Percentiles rank a stretch among this genome's conserved stretches.
Conservation (phyloP, 2,329 filamentous ascomycete species). For the Aspergillus amoenus region DNA sequence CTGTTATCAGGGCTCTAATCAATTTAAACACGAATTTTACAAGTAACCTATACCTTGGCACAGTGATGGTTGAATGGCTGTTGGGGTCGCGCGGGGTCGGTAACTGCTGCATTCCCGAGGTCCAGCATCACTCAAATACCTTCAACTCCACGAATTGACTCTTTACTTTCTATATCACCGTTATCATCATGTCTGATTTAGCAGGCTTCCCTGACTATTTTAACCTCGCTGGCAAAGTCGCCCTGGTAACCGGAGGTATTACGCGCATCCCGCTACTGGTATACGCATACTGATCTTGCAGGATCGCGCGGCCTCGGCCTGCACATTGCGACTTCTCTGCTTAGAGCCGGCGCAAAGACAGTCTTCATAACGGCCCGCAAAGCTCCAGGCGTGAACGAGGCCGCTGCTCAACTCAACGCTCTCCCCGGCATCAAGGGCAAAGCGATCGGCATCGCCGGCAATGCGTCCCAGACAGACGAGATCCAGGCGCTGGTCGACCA, state of each 20-base stretch:
- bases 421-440: slow-evolving; percentile 9
- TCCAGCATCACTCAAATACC: too few species aligned
- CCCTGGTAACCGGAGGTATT: slow-evolving; percentile 13
- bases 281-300: not conserved
- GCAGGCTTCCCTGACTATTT: slow-evolving; percentile 8
- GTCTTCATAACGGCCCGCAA: slow-evolving; percentile 15
- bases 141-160: too few species aligned
- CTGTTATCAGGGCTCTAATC: too few species aligned
- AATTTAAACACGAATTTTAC: too few species aligned
- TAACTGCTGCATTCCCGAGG: too few species aligned
- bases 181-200: slow-evolving; percentile 8
- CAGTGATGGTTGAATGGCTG: too few species aligned
- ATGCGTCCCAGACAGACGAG: slow-evolving; percentile 8
- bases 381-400: slow-evolving; percentile 4
- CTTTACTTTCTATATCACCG: not conserved
- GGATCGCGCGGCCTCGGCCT: slow-evolving; percentile 13
- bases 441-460: slow-evolving; percentile 12
- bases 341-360: slow-evolving; percentile 11
- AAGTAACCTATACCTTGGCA: too few species aligned
- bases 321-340: slow-evolving; percentile 9
- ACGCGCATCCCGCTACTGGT: too few species aligned
- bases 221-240: slow-evolving; percentile 11
- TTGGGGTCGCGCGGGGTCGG: too few species aligned
- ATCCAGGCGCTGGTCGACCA: slow-evolving; percentile 9
- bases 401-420: slow-evolving; percentile 9